These are phyloP conservation scores for Ganoderma resinaceum DNA, from an alignment of 1,284 basidiomycete species.

Conservation along the genomic window DNA sequence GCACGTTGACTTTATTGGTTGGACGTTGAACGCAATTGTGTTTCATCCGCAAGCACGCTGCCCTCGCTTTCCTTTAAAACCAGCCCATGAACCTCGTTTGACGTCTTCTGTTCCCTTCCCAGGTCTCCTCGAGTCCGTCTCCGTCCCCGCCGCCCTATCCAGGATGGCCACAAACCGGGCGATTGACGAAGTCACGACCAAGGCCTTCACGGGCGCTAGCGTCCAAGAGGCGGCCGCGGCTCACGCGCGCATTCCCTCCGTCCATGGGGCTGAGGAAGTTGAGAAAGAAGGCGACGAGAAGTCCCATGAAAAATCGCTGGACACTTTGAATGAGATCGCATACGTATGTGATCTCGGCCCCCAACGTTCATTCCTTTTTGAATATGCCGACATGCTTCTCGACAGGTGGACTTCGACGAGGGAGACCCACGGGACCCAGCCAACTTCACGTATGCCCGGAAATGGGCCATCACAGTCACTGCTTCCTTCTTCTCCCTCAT, in stretches of 20 bases:
- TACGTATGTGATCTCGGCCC: conserved; percentile 28
- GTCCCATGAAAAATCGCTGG: conserved; percentile 4
- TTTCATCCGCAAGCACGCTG: neutral
- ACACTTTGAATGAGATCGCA: conserved; percentile 20
- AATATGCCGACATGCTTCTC: neutral
- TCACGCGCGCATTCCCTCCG: conserved; percentile 40
- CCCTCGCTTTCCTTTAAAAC: neutral
- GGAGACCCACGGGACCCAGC: conserved; percentile 56
- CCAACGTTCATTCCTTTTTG: conserved; percentile 2
- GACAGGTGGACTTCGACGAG: conserved; percentile 62
- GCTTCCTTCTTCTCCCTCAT: conserved; percentile 65
- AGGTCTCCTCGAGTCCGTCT: conserved; percentile 10
- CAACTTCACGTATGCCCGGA: conserved; percentile 52
- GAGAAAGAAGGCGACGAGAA: conserved; percentile 24
- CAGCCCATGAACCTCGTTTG: neutral
- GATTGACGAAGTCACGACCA: conserved; percentile 32
- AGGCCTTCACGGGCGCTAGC: conserved; percentile 33
- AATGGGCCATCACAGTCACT: conserved; percentile 60
- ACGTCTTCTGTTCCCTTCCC: neutral
- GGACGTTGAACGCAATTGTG: neutral
- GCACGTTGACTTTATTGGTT: neutral
- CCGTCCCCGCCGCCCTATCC: conserved; percentile 9
- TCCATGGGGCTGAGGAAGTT: conserved; percentile 28
- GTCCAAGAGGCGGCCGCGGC: conserved; percentile 33
- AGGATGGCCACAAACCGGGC: conserved; percentile 13